Evolutionary conservation across 176 grass and related monocot species (phyloP), one percentile per base, ranked within the genome.

Genomic region (Bonia amplexicaulis): DNA sequence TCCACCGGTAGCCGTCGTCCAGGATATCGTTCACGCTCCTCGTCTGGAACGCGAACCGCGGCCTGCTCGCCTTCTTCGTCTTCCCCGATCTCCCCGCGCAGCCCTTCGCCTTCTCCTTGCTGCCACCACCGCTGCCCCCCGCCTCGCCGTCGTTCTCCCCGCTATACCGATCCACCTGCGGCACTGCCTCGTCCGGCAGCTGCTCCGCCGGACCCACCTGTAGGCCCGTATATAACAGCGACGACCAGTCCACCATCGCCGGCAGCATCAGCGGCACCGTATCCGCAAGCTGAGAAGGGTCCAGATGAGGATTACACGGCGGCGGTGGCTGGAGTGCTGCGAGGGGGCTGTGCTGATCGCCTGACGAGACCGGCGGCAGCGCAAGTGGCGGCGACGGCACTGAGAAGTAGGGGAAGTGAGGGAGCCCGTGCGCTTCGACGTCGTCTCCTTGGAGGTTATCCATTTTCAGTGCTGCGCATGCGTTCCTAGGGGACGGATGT

Each of bases 1-100:
- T 89, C 95, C 95, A 97, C 22, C 95, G 84, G 71, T 97, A 97
- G 41, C 95, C 95, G 42, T 97, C 95, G 65, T 97, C 92, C 15
- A 97, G 87, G 82, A 97, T 92, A 76, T 97, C 94, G 83, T 91
- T 92, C 19, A 55, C 68, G 84, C 92, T 97, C 92, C 81, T 92
- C 69, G 94, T 97, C 82, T 94, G 90, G 87, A 97, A 97, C 45
- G 92, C 94, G 47, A 97, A 97, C 83, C 94, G 88, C 66, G 90
- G 94, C 53, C 82, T 80, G 73, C 84, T 91, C 33, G n/a, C 76
- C 65, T 92, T 94, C 88, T 91, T 97, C 58, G 10, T 12, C 84
- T 92, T 96, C 74, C 82, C 80, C 19, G 81, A 68, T 39, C 88
- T 85, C 74, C 86, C 88, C 2, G 45, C 39, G 35, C 62, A 42